phyloP scores from a whole-genome alignment of 345 rosid genomes.

The Aquilaria yunnanensis region DNA sequence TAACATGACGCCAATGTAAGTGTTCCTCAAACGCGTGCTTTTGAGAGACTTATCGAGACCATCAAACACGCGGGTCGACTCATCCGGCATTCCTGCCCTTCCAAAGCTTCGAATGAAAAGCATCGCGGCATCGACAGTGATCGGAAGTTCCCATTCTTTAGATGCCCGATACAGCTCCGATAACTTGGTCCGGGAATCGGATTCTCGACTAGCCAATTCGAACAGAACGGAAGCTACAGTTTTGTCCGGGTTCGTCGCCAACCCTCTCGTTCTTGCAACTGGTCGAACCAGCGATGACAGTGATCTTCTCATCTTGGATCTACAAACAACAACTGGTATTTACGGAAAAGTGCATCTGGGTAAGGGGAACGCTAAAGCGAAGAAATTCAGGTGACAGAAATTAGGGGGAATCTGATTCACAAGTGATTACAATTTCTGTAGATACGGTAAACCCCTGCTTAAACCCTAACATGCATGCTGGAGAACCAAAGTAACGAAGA shows the following conservation, averaged over 20 bases:
- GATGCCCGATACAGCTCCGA: constrained; percentile 38
- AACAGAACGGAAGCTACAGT: constrained; percentile 56
- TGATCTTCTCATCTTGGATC: constrained; percentile 46
- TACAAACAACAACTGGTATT: background rate
- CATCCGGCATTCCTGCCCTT: constrained; percentile 36
- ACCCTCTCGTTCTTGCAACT: constrained; percentile 32
- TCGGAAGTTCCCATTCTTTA: constrained; percentile 42
- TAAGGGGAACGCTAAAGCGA: background rate
- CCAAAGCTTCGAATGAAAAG: constrained; percentile 48
- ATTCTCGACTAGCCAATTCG: constrained; percentile 46
- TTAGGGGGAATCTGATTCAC: no score
- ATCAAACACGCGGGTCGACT: constrained; percentile 35
- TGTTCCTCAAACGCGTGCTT: constrained; percentile 41
- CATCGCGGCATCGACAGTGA: constrained; percentile 34
- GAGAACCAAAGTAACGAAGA: no score
- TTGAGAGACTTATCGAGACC: constrained; percentile 28
- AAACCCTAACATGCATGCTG: constrained; percentile 3
- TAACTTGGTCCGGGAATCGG: constrained; percentile 25
- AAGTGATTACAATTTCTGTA: background rate
- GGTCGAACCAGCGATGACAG: constrained; percentile 25
- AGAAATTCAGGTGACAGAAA: background rate
- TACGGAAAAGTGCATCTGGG: background rate
- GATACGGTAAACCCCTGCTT: constrained; percentile 9
- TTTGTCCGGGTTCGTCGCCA: constrained; percentile 58
- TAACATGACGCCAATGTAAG: constrained; percentile 24